These are phyloP conservation scores for Inonotus obliquus DNA, from an alignment of 1,284 basidiomycete genomes.

Conservation along the genomic window DNA sequence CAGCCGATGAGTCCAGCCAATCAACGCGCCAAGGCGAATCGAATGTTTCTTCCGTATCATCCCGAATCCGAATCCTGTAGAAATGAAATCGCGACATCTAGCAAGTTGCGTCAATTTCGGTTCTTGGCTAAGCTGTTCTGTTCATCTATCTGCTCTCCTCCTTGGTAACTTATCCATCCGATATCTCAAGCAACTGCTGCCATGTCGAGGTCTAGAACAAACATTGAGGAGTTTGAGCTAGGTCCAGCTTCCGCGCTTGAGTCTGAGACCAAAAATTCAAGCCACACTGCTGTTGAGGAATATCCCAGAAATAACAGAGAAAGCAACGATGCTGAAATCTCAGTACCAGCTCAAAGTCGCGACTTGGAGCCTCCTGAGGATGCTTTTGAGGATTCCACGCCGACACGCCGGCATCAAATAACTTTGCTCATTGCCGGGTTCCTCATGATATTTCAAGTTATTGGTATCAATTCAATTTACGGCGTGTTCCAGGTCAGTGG, in stretches of 20 bases:
- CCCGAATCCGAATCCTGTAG: no score
- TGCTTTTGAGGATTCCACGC: slow-evolving; percentile 15
- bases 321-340: not conserved
- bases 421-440: slow-evolving; percentile 37
- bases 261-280: not conserved
- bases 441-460: slow-evolving; percentile 42
- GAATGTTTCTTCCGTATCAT: not conserved
- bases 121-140: no score
- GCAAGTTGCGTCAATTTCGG: no score
- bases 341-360: not conserved
- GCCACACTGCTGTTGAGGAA: not conserved
- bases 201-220: no score
- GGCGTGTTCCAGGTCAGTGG: slow-evolving; percentile 35
- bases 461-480: slow-evolving; percentile 38
- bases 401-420: slow-evolving; percentile 33
- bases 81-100: no score
- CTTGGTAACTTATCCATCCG: no score
- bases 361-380: not conserved
- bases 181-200: no score
- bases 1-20: not conserved
- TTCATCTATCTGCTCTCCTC: no score
- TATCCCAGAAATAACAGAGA: not conserved
- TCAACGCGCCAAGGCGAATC: not conserved
- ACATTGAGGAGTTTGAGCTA: not conserved
- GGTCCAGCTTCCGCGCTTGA: not conserved